Evolutionary conservation across 495 filamentous ascomycete species (phyloP), one percentile per base, ranked within the genome.

Genomic region (Tuber aestivum): DNA sequence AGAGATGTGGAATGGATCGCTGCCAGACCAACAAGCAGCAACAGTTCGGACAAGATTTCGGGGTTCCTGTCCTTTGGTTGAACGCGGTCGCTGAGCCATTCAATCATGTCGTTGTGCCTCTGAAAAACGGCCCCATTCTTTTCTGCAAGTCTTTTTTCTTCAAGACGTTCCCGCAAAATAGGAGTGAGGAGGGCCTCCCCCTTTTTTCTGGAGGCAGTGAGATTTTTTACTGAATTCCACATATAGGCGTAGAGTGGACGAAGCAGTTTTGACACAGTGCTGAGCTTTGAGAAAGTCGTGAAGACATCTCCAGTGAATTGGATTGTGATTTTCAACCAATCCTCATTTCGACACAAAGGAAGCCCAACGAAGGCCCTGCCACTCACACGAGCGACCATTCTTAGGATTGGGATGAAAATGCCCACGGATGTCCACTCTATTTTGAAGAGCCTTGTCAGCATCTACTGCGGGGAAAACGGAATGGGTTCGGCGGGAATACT

Each of bases 321-420:
- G 77, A 90, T 87, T 2, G 89, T 87, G 6, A 87, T 84, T n/a
- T 87, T 79, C 35, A 90, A 81, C 85, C 91, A 92, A 23, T 89
- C 86, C 70, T 87, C 82, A 38, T 88, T 83, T 6, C 87, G 86
- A 78, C 87, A 88, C 61, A 89, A 76, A 12, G 86, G 84, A 6
- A 84, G 77, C 27, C 90, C 90, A 71, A 91, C 83, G 71, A 91
- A 91, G 12, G 88, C 83, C 20, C 89, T 82, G 23, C 89, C 87
- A 0, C 89, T 89, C 41, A 90, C 74, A 16, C 86, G 86, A 50
- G 88, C 88, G 2, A 92, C 86, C 23, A 90, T 86, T 21, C 84
- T 84, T 2, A 86, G 80, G 2, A 88, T 65, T 21, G 79, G 83
- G 2, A 72, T 56, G 76, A 87, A 85, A 68, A 87, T 82, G 41